These are phyloP conservation scores for Termitomyces sp. DNA, from an alignment of 768 basidiomycete genomes.

Conservation along the genomic window DNA sequence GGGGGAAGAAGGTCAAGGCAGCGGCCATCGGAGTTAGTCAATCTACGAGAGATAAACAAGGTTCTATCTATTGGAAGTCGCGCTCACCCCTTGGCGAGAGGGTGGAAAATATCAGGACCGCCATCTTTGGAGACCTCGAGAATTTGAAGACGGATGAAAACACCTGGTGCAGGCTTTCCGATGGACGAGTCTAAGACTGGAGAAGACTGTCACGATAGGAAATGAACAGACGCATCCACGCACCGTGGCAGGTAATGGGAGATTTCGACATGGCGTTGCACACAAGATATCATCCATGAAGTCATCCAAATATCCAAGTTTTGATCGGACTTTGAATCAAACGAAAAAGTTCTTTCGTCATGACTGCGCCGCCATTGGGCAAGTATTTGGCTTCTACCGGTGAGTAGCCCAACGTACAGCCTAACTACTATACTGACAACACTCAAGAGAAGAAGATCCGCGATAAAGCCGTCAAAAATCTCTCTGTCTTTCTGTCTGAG, in stretches of 20 bases:
- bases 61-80: background rate
- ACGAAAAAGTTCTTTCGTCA: conserved; percentile 10
- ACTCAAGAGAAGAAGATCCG: conserved; percentile 83
- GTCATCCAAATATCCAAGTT: background rate
- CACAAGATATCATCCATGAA: background rate
- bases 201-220: background rate
- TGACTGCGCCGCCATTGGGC: conserved; percentile 63
- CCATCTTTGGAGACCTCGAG: conserved; percentile 34
- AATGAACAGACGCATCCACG: background rate
- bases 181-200: conserved; percentile 84
- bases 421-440: conserved; percentile 19
- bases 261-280: conserved; percentile 51
- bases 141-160: conserved; percentile 62
- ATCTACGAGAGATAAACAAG: conserved; percentile 37
- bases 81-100: conserved; percentile 63
- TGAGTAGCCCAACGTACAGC: conserved; percentile 29
- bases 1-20: conserved; percentile 74
- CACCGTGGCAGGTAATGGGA: conserved; percentile 91
- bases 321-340: conserved; percentile 8
- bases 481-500: conserved; percentile 76
- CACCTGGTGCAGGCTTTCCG: conserved; percentile 77
- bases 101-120: conserved; percentile 46
- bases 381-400: conserved; percentile 94
- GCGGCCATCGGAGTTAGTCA: conserved; percentile 81
- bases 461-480: conserved; percentile 84